These are phyloP conservation scores for Coemansia sp. DNA, from an alignment of 192 early-diverging fungal species.

Conservation along the genomic window DNA sequence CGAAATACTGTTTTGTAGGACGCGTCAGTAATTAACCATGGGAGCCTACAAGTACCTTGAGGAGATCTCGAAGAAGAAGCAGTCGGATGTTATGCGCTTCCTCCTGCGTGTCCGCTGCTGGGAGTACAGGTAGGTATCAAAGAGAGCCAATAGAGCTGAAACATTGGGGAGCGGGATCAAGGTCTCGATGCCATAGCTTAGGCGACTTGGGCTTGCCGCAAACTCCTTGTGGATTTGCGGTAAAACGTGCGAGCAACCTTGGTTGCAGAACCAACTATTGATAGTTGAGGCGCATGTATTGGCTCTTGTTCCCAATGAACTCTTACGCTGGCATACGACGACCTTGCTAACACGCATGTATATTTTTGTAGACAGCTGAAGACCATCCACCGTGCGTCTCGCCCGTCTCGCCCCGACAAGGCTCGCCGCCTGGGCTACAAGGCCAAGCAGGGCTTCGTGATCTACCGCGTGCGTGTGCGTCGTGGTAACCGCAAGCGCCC, in stretches of 20 bases:
- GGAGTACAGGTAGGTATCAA: constrained; percentile 79
- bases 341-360: constrained; percentile 8
- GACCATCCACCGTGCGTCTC: constrained; percentile 97
- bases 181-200: constrained; percentile 48
- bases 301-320: constrained; percentile 52
- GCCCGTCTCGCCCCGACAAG: constrained; percentile 98
- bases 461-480: constrained; percentile 99
- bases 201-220: constrained; percentile 54
- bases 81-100: constrained; percentile 99
- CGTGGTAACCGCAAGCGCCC: constrained; percentile 98
- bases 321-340: constrained; percentile 4
- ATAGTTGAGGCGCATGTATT: constrained; percentile 55
- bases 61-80: constrained; percentile 99
- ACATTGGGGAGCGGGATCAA: constrained; percentile 22
- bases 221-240: constrained; percentile 7
- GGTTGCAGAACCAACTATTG: constrained; percentile 51
- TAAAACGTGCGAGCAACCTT: constrained; percentile 52
- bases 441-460: constrained; percentile 99
- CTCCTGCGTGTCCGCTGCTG: constrained; percentile 95
- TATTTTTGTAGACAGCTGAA: constrained; percentile 82
- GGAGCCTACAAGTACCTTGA: constrained; percentile 88
- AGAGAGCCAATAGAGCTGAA: not conserved
- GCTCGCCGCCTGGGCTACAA: constrained; percentile 99
- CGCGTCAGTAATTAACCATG: constrained; percentile 44
- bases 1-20: constrained; percentile 5